These are phyloP conservation scores for Peronospora farinosa DNA, from an alignment of 352 stramenopile genomes.

Conservation along the genomic window DNA sequence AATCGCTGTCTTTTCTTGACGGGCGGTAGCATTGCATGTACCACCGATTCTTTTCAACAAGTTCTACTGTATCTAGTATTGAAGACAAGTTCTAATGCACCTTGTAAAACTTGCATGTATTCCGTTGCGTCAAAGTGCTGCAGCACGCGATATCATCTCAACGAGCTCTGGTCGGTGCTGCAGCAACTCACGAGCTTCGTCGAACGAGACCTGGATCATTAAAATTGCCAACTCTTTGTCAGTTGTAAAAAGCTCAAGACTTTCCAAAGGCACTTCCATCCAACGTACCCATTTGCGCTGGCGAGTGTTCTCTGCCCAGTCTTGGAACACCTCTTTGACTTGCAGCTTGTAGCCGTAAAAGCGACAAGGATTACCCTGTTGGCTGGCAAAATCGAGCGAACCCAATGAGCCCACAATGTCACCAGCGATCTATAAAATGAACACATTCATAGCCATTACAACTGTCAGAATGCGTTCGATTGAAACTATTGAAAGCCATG, in stretches of 20 bases:
- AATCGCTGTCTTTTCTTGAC: no score
- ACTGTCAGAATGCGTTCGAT: conserved; percentile 3
- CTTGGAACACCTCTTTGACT: conserved; percentile 34
- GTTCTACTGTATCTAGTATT: no score
- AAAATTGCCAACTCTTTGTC: neutral
- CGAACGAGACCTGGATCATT: conserved; percentile 25
- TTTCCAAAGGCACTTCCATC: neutral
- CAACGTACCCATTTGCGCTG: conserved; percentile 47
- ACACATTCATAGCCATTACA: neutral
- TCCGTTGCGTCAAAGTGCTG: conserved; percentile 7
- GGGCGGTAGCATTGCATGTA: no score
- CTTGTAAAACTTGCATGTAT: neutral
- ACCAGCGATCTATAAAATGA: conserved; percentile 31
- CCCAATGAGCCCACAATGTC: conserved; percentile 37
- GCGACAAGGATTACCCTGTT: conserved; percentile 40
- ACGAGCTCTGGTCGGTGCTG: conserved; percentile 37
- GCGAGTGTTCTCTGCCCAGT: conserved; percentile 54
- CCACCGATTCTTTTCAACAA: no score
- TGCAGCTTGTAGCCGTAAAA: conserved; percentile 44
- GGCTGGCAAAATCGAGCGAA: conserved; percentile 41
- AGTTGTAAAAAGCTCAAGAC: neutral
- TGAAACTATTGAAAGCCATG: neutral
- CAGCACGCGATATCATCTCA: conserved; percentile 34
- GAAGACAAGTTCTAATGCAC: no score
- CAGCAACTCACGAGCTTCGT: conserved; percentile 25